A percentile compares a stretch with the other conserved stretches of the same genome.
These are phyloP conservation scores for Rhizophagus prolifer DNA, from an alignment of 192 early-diverging fungal genomes.

Conservation along the genomic window DNA sequence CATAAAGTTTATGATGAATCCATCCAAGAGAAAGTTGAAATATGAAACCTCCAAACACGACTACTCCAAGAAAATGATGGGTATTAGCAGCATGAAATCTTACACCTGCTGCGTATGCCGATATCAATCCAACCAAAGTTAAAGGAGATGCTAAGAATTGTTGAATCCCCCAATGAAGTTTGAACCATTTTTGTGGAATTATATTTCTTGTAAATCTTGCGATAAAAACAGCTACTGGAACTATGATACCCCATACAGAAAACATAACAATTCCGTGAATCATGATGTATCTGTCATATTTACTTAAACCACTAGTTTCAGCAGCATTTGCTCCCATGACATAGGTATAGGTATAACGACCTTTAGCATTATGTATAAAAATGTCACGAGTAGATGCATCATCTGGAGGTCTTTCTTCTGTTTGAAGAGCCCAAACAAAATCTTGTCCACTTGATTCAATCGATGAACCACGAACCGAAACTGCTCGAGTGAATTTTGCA, in stretches of 20 bases:
- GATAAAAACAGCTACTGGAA: not conserved
- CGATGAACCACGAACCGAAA: not conserved
- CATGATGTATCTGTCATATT: not conserved
- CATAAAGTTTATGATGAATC: constrained; percentile 17
- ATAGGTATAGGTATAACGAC: not conserved
- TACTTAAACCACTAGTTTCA: too few species aligned
- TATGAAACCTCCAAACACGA: not conserved
- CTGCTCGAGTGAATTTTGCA: not conserved
- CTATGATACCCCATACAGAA: not conserved
- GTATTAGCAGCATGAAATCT: not conserved
- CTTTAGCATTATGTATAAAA: not conserved
- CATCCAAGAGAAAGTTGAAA: not conserved
- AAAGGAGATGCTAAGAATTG: not conserved
- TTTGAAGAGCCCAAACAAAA: not conserved
- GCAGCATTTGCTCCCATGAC: too few species aligned
- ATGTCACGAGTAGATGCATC: not conserved
- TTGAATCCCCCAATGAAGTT: constrained; percentile 19
- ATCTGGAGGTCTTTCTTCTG: not conserved
- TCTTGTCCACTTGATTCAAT: not conserved
- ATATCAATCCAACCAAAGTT: not conserved
- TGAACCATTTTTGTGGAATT: constrained; percentile 10
- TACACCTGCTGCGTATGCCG: not conserved
- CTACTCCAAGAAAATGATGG: constrained; percentile 6
- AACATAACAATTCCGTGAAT: constrained; percentile 1
- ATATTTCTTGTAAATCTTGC: constrained; percentile 14